Base-by-base conservation (phyloP, 257 asterid species). In the Phtheirospermum japonicum region DNA sequence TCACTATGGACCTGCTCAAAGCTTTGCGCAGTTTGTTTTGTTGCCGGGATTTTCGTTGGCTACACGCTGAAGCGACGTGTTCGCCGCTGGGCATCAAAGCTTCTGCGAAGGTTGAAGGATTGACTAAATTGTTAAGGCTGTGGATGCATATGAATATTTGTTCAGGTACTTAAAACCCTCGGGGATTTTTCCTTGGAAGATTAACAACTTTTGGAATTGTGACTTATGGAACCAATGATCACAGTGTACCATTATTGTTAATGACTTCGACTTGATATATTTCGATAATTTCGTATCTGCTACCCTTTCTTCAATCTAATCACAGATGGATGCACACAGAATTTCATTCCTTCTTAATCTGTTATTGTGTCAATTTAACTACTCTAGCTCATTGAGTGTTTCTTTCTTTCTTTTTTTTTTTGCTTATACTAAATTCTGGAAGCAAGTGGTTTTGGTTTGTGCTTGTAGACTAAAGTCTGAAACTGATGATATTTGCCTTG, bases 1-100 rank as follows among this genome's bases (percentile, higher is more conserved):
- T 76, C 95, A 10, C 66, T 80, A 33, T 76, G 82, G 92, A 78
- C 96, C 40, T 85, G 91, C 77, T 79, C 96, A 48, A 88, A 88
- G 85, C 79, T 88, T 28, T 74, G 92, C 63, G 79, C 81, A 48
- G 48, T 78, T 53, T 88, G 65, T 76, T 88, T 88, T 69, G 80
- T 85, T 70, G 92, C 88, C 59, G 96, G 96, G 63, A 62, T 83
- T 51, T 10, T 85, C 66, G 80, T 70, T 19, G 96, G 94, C 52
- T 88, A 77, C 75, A 80, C 95, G 0, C 76, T 88, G 82, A 88
- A 85, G 76, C 67, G 75, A 57, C 82, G 85, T n/a, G 89, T 88
- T 20, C 76, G 75, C n/a, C 79, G 80, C 18, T 85, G 95, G 95
- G 89, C 84, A 14, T 73, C 88, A 52, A 85, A 59, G 57, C 73